Evolutionary conservation across 495 filamentous ascomycete species (phyloP).

Genomic region (Neurospora cerealis): DNA sequence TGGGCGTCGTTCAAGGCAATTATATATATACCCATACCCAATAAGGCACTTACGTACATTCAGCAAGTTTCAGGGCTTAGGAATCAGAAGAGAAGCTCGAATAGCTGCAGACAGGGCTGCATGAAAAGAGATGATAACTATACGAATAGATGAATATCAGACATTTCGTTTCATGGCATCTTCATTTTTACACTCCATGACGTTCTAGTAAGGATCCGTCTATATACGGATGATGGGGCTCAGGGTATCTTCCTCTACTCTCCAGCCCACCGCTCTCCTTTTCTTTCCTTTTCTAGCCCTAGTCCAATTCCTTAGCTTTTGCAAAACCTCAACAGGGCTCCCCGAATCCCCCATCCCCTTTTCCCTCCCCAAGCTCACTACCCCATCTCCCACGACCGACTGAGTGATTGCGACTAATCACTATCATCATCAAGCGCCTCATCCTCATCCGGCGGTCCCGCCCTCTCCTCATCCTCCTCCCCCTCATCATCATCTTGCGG

Average conservation of each 20-base stretch:
- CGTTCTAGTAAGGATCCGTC: background rate
- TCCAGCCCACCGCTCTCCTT: background rate
- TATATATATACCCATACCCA: background rate
- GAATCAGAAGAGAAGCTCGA: background rate
- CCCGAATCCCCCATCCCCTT: background rate
- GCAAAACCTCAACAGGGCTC: too few species aligned
- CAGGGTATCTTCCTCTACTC: background rate
- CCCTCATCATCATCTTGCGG: conserved; percentile 34
- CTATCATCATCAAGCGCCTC: conserved; percentile 57
- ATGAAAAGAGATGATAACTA: background rate
- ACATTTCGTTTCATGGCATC: background rate
- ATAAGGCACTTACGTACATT: background rate
- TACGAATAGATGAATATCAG: background rate
- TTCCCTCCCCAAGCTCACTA: background rate
- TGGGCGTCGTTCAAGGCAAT: background rate
- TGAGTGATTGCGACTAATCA: conserved; percentile 23
- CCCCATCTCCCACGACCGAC: too few species aligned
- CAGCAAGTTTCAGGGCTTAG: background rate
- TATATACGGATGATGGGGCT: background rate
- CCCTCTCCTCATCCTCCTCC: conserved; percentile 31
- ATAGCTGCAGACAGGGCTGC: background rate
- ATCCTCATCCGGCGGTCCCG: conserved; percentile 43
- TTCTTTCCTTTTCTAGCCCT: background rate
- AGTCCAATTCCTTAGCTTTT: too few species aligned
- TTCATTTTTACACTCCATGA: background rate